phyloP scores from a whole-genome alignment of 345 rosid species.

The Mangifera indica region DNA sequence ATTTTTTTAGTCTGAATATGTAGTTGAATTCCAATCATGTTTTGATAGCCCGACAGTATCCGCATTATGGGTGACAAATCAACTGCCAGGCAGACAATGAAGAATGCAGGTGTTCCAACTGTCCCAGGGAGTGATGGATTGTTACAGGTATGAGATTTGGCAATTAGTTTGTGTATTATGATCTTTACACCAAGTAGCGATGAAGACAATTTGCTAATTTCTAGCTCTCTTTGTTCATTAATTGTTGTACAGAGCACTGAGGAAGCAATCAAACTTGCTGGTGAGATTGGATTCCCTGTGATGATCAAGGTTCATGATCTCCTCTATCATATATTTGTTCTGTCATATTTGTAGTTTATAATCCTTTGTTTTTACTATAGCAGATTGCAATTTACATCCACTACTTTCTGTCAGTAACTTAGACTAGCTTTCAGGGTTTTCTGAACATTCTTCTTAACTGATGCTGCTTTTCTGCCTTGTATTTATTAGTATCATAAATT shows the following conservation, averaged over 20 bases:
- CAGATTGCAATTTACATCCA: not conserved
- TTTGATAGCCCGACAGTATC: constrained; percentile 91
- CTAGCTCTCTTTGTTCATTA: constrained; percentile 13
- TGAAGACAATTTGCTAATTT: not conserved
- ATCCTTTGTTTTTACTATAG: not conserved
- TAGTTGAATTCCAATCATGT: not conserved
- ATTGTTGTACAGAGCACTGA: constrained; percentile 69
- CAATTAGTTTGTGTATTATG: constrained; percentile 1
- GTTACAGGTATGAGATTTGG: constrained; percentile 54
- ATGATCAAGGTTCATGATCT: constrained; percentile 80
- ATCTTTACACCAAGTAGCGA: not conserved
- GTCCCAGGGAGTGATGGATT: constrained; percentile 99
- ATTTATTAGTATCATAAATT: too few relatives aligned
- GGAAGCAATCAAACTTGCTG: constrained; percentile 79
- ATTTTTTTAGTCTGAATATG: too few relatives aligned
- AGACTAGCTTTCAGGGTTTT: not conserved
- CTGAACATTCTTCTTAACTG: not conserved
- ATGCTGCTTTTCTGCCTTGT: not conserved
- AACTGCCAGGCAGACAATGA: constrained; percentile 97
- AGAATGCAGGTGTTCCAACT: constrained; percentile 96
- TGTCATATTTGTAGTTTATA: not conserved
- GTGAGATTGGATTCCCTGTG: constrained; percentile 91
- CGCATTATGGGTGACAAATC: constrained; percentile 98
- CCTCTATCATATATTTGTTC: not conserved
- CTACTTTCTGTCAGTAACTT: not conserved